Percentiles rank a stretch among this genome's conserved stretches.
phyloP scores from a whole-genome alignment of 352 stramenopile genomes.

The Peronospora destructor region DNA sequence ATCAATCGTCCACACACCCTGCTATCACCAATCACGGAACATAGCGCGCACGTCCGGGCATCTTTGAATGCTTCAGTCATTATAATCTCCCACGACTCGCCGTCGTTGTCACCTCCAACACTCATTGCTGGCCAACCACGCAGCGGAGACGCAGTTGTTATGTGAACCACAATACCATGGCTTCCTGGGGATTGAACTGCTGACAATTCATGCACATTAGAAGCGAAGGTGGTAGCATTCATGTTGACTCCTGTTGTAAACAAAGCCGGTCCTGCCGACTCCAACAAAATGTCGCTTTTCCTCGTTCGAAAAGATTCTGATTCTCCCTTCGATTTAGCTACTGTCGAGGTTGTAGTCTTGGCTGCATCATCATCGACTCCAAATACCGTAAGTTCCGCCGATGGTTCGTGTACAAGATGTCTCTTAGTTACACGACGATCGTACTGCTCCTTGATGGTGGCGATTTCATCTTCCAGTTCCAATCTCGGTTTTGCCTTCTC shows the following conservation, averaged over 20 bases:
- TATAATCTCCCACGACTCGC: background rate
- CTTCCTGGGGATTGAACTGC: background rate
- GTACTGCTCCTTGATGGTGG: conserved; percentile 72
- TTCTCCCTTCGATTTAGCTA: background rate
- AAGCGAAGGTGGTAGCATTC: background rate
- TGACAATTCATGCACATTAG: background rate
- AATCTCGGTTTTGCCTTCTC: conserved; percentile 21
- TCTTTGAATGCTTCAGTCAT: conserved; percentile 35
- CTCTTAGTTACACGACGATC: conserved; percentile 55
- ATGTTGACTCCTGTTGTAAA: conserved; percentile 1
- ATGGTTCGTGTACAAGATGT: conserved; percentile 35
- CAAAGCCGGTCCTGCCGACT: background rate
- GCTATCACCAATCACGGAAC: conserved; percentile 76
- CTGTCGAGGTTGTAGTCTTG: background rate
- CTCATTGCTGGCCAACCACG: conserved; percentile 32
- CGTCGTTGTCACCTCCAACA: background rate
- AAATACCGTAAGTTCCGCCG: conserved; percentile 24
- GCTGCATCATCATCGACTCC: conserved; percentile 8
- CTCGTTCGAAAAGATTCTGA: background rate
- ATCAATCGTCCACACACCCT: conserved; percentile 67
- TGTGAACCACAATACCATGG: conserved; percentile 8
- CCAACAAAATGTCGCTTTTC: conserved; percentile 1
- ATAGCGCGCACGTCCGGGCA: conserved; percentile 70
- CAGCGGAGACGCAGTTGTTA: conserved; percentile 40
- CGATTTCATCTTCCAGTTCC: conserved; percentile 65